A percentile compares a stretch with the other conserved stretches of the same genome.
phyloP scores from a whole-genome alignment of 2,329 filamentous ascomycete species.

The Colletotrichum somersetense region DNA sequence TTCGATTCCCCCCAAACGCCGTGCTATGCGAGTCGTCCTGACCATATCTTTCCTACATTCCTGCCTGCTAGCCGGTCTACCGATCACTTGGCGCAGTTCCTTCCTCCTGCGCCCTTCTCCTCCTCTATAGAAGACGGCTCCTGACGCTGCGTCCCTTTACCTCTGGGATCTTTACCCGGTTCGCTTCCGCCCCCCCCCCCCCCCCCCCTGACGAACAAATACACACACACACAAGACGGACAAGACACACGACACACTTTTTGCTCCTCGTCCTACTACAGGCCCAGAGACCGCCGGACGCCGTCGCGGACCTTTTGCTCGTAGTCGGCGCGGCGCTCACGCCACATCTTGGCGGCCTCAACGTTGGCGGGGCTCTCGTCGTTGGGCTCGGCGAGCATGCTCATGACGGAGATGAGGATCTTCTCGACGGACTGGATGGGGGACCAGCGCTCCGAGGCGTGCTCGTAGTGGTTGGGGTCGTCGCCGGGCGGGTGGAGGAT shows the following conservation, averaged over 20 bases:
- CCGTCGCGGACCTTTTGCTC: constrained; percentile 87
- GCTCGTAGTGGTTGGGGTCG: constrained; percentile 98
- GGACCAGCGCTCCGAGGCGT: constrained; percentile 94
- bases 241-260: too few relatives aligned
- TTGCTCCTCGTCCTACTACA: constrained; percentile 59
- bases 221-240: not conserved
- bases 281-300: constrained; percentile 81
- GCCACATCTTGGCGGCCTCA: constrained; percentile 96
- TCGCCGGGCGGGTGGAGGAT: constrained; percentile 97
- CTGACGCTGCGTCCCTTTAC: not conserved
- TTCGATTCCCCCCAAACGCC: constrained; percentile 44
- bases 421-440: constrained; percentile 98
- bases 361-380: constrained; percentile 97
- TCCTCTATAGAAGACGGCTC: not conserved
- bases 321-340: constrained; percentile 85
- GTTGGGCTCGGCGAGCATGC: constrained; percentile 97
- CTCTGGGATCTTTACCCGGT: not conserved
- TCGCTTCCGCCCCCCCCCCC: too few relatives aligned
- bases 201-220: not conserved
- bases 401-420: constrained; percentile 97
- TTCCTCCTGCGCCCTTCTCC: not conserved
- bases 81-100: not conserved
- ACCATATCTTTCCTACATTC: not conserved
- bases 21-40: constrained; percentile 42
- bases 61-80: not conserved